Base-by-base conservation (phyloP, 495 filamentous ascomycete species). In the Aspergillus wentii region DNA sequence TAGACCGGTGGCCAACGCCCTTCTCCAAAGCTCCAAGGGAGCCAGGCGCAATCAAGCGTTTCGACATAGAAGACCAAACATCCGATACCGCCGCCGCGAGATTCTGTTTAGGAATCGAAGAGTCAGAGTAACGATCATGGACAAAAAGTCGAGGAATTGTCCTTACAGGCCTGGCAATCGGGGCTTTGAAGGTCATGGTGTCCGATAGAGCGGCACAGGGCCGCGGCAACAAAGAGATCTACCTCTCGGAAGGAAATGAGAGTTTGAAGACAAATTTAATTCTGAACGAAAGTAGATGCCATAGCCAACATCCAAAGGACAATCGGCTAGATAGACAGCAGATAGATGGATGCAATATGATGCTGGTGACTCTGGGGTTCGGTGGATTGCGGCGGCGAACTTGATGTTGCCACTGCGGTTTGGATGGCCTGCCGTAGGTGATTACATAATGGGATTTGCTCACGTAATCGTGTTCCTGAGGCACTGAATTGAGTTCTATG, bases 141-240 rank as follows among this genome's bases (percentile, higher is more conserved):
- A 20, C 21, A 17, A 32, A 26, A n/a, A 15, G 26, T 17, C 17
- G 17, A 40, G 14, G 7, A 17, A 13, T 22, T 17, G 17, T 48
- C 27, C 66, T 46, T 57, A 69, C 68, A 40, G 63, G 54, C 54
- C 62, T 56, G 32, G 54, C 53, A 30, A 63, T 54, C 33, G 67
- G 53, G 40, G 52, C 49, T 59, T 70, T 68, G 46, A 72, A 71
- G 49, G 66, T 69, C 72, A 75, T 75, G 53, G 42, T 59, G 57
- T 62, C 55, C 49, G 51, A 47, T 41, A 45, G 28, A 55, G 59
- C 65, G 64, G 67, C 65, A 33, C 65, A 53, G 31, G 64, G 67
- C 67, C 67, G 65, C 57, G 38, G 47, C 30, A 46, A 52, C 40
- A 17, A 40, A 15, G 30, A 29, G n/a, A 41, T 43, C 23, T 49